Percentiles rank a stretch among this genome's conserved stretches.
Conservation (phyloP, 2,329 filamentous ascomycete species). For the Colletotrichum viniferum region DNA sequence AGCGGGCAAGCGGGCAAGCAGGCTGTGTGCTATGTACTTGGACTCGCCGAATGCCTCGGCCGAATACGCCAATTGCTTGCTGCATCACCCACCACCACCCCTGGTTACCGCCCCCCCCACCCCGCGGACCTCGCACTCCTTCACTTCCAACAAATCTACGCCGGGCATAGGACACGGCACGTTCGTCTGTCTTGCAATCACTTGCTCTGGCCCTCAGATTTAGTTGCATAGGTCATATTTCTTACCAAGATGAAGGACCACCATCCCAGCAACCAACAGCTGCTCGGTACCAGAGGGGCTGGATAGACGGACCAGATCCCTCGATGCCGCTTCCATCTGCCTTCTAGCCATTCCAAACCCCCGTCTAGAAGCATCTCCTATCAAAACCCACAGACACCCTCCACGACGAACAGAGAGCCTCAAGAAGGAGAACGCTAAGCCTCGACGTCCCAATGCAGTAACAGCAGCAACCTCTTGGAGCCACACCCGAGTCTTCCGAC, state of each 20-base stretch:
- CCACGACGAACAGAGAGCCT: constrained; percentile 4
- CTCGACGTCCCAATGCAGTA: background rate
- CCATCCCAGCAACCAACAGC: background rate
- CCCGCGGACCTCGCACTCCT: background rate
- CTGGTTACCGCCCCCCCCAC: background rate
- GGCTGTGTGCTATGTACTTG: background rate
- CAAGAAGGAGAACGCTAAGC: background rate
- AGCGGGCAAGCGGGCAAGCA: background rate
- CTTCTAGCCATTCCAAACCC: background rate
- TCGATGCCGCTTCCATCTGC: constrained; percentile 4
- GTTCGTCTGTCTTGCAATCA: background rate
- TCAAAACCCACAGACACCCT: background rate
- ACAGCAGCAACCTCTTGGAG: background rate
- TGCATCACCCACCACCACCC: background rate
- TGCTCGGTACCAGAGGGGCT: background rate
- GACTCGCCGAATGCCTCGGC: background rate
- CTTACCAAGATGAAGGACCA: background rate
- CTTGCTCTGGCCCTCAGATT: background rate
- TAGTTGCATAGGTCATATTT: background rate
- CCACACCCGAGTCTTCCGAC: background rate
- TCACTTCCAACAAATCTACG: background rate
- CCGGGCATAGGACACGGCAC: background rate
- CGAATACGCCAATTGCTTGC: background rate
- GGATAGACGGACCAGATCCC: background rate
- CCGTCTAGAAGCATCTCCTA: background rate